Conservation (phyloP, 148 eudicot species). For the Fallopia convolvulus region DNA sequence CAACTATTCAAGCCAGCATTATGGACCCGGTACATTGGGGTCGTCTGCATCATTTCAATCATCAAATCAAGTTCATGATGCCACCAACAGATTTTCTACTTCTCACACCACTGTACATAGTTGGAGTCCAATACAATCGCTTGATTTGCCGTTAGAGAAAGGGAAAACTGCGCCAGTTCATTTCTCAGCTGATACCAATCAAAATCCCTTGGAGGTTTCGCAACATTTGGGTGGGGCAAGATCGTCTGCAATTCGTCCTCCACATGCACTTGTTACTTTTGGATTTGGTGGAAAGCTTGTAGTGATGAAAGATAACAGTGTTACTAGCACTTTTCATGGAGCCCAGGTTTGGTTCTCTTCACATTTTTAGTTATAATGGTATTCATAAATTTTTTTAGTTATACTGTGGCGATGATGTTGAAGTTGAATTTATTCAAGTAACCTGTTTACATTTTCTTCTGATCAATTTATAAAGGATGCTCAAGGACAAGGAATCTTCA, state of each 20-base stretch:
- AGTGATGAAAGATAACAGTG: conserved; percentile 53
- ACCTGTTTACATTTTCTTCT: conserved; percentile 2
- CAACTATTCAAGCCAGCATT: conserved; percentile 18
- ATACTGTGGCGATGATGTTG: too few species aligned
- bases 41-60: conserved; percentile 26
- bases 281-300: conserved; percentile 98
- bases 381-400: conserved; percentile 1
- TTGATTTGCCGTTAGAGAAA: conserved; percentile 26
- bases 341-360: conserved; percentile 47
- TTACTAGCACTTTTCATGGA: conserved; percentile 35
- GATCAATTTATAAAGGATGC: conserved; percentile 41
- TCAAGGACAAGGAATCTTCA: conserved; percentile 47
- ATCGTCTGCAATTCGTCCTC: conserved; percentile 85
- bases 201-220: conserved; percentile 26
- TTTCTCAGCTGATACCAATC: conserved; percentile 28
- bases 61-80: conserved; percentile 28
- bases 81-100: conserved; percentile 21
- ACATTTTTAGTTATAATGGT: neutral
- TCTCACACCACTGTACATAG: conserved; percentile 29
- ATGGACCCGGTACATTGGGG: conserved; percentile 12
- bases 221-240: conserved; percentile 52
- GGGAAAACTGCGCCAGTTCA: conserved; percentile 34
- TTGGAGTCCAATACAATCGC: conserved; percentile 31
- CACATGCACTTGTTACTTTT: conserved; percentile 86
- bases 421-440: neutral